These are phyloP conservation scores for Suillus subaureus DNA, from an alignment of 768 basidiomycete genomes.

Conservation along the genomic window DNA sequence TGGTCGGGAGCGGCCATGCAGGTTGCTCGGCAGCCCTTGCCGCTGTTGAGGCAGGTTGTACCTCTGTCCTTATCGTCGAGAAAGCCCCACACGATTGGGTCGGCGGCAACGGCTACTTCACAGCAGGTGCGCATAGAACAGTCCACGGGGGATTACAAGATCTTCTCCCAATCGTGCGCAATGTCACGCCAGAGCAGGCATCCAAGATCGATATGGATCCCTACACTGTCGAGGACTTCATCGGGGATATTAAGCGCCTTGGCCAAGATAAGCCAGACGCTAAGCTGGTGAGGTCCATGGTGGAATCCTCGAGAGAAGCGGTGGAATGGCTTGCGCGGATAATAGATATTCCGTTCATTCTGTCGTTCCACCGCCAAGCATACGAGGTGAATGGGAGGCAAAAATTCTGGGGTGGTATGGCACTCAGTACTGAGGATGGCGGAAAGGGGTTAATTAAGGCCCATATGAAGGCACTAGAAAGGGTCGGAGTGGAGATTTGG, in stretches of 20 bases:
- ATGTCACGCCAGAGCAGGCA: constrained; percentile 45
- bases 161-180: constrained; percentile 55
- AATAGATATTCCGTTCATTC: constrained; percentile 53
- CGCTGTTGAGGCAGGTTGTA: constrained; percentile 60
- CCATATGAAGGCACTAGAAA: constrained; percentile 50
- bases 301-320: constrained; percentile 56
- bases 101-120: constrained; percentile 76
- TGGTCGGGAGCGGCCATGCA: constrained; percentile 69
- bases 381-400: constrained; percentile 63
- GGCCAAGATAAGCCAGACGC: constrained; percentile 52
- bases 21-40: constrained; percentile 67
- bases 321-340: constrained; percentile 57
- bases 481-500: constrained; percentile 57
- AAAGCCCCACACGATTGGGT: constrained; percentile 65
- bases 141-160: constrained; percentile 63
- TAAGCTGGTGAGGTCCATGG: constrained; percentile 52
- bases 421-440: constrained; percentile 60
- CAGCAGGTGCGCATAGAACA: constrained; percentile 68
- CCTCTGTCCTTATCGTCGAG: constrained; percentile 63
- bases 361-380: constrained; percentile 69
- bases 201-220: constrained; percentile 56
- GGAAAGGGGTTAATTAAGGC: constrained; percentile 69
- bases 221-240: constrained; percentile 57
- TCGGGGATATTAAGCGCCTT: constrained; percentile 62
- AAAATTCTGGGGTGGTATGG: constrained; percentile 74